Base-by-base conservation (phyloP, 768 basidiomycete species). In the Agaricus subrufescens region DNA sequence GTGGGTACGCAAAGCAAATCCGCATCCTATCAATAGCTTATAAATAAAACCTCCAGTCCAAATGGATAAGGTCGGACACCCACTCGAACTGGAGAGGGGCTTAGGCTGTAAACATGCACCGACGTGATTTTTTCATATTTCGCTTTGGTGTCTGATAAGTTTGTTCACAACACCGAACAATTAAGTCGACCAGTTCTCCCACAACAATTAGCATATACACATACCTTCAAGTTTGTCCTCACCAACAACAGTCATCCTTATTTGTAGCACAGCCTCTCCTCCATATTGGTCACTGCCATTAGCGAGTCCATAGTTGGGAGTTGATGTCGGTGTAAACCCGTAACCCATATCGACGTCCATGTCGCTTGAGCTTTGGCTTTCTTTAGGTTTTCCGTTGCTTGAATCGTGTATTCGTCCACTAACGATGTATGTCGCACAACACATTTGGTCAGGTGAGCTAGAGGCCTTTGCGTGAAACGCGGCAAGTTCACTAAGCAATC, bases 401-500 rank as follows among this genome's bases (percentile, higher is more conserved):
- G 19, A 42, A 15, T 15, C 40, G 40, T 42, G 7, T n/a, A 74
- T 66, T 52, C 84, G 79, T 26, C 91, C 91, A 12, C 77, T 81
- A 11, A 93, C 62, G 38, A 89, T 69, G 70, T 88, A 91, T 0
- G 89, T 91, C n/a, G 91, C 89, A 52, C 72, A 73, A 25, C 75
- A 73, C 6, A 69, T 66, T 44, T 77, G 75, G 11, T 73, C 66
- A 53, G 69, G 67, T 46, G 75, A 70, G 40, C 72, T 71, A 11
- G 75, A 74, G 19, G 25, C 37, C 38, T 76, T 71, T 7, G 75
- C 71, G 63, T 85, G 76, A 62, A 82, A 92, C 1, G 66, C 63
- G 14, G 80, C 81, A 7, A 93, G 77, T 62, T 86, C 85, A 62
- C 91, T 92, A 46, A 7, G 23, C 15, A 29, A 30, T 29, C 9